Evolutionary conservation across 768 basidiomycete species (phyloP).

Genomic region (Rhizopogon roseolus): DNA sequence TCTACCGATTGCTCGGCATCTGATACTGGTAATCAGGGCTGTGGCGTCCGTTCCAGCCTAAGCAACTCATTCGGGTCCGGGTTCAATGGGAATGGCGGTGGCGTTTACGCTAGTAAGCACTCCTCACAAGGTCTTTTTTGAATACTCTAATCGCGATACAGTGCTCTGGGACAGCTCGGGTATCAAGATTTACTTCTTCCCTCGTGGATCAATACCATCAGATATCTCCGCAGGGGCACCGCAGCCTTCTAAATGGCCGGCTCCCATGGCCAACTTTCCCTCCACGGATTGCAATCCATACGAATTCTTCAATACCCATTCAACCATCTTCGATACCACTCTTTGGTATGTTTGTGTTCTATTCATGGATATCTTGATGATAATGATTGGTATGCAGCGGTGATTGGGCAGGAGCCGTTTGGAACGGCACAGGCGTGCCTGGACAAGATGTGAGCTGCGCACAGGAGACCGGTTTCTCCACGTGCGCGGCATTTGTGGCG

Average conservation of each 20-base stretch:
- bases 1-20: slow-evolving; percentile 68
- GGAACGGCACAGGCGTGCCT: slow-evolving; percentile 66
- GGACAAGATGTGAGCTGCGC: slow-evolving; percentile 89
- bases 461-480: slow-evolving; percentile 72
- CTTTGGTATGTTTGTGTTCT: slow-evolving; percentile 48
- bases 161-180: slow-evolving; percentile 77
- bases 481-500: slow-evolving; percentile 74
- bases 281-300: slow-evolving; percentile 70
- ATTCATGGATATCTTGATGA: slow-evolving; percentile 1
- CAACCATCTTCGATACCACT: slow-evolving; percentile 81
- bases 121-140: slow-evolving; percentile 2
- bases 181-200: slow-evolving; percentile 80
- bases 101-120: slow-evolving; percentile 83
- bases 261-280: slow-evolving; percentile 76
- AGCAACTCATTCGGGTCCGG: slow-evolving; percentile 72
- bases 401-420: slow-evolving; percentile 86
- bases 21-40: slow-evolving; percentile 74
- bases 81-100: slow-evolving; percentile 83
- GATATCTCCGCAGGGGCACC: slow-evolving; percentile 78
- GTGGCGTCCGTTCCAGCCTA: slow-evolving; percentile 64
- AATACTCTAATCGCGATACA: slow-evolving; percentile 23
- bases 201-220: slow-evolving; percentile 62
- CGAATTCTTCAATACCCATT: slow-evolving; percentile 73
- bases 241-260: slow-evolving; percentile 71
- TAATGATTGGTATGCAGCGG: slow-evolving; percentile 44